Evolutionary conservation across 768 basidiomycete genomes (phyloP).

Genomic region (Boletales sp.): DNA sequence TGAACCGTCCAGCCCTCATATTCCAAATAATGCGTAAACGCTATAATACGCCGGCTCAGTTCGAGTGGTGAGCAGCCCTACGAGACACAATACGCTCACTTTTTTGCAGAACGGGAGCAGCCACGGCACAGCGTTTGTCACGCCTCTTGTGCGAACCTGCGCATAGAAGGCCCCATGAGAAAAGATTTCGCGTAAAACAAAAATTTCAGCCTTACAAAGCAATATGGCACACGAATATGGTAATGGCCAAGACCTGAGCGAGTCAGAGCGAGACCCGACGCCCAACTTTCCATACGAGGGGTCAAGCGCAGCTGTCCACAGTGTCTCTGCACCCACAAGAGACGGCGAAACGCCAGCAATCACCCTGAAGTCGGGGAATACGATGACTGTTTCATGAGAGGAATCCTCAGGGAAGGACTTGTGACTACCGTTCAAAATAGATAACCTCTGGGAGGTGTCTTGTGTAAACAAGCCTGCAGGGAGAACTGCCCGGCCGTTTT

Average conservation of each 20-base stretch:
- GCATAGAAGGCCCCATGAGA: not conserved
- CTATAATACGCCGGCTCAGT: conserved; percentile 31
- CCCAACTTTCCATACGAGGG: conserved; percentile 52
- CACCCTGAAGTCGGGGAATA: conserved; percentile 91
- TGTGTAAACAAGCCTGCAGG: conserved; percentile 56
- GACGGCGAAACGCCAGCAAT: conserved; percentile 69
- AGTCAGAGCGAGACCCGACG: conserved; percentile 38
- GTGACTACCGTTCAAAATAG: conserved; percentile 84
- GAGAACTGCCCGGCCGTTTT: conserved; percentile 5
- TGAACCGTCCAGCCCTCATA: conserved; percentile 71
- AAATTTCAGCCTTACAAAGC: conserved; percentile 58
- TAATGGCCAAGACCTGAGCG: conserved; percentile 69
- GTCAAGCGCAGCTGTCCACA: conserved; percentile 65
- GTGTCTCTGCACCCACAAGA: conserved; percentile 57
- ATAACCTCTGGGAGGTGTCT: conserved; percentile 51
- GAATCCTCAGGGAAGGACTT: conserved; percentile 58
- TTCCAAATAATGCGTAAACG: conserved; percentile 61
- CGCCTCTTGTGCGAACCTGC: conserved; percentile 90
- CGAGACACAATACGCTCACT: conserved; percentile 37
- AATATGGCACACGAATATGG: conserved; percentile 90
- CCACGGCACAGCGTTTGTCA: conserved; percentile 88
- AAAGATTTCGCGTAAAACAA: conserved; percentile 21
- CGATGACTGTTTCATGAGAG: conserved; percentile 71
- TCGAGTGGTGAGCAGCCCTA: not conserved
- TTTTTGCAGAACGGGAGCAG: conserved; percentile 79